phyloP scores from a whole-genome alignment of 164 flowering plant genomes.

The Euptelea pleiosperma region DNA sequence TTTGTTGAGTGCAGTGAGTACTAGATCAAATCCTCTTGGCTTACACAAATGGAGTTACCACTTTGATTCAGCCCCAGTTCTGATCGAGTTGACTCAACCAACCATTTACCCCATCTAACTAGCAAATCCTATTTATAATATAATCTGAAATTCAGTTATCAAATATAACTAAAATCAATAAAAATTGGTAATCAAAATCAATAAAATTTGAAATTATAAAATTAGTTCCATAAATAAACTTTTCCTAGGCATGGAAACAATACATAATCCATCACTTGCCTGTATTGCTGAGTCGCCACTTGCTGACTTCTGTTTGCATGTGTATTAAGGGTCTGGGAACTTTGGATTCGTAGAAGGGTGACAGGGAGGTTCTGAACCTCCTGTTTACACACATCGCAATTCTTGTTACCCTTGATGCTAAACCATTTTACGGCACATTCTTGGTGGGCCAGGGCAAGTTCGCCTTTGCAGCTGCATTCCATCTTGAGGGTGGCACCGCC shows the following conservation, averaged over 20 bases:
- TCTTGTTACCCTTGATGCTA: slow-evolving; percentile 87
- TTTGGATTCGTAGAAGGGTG: slow-evolving; percentile 72
- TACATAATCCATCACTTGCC: slow-evolving; percentile 37
- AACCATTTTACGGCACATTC: slow-evolving; percentile 97
- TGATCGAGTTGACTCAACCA: too few species aligned
- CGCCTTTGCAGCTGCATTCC: slow-evolving; percentile 98
- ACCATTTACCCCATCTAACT: too few species aligned
- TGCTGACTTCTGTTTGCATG: slow-evolving; percentile 28
- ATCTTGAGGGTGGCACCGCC: slow-evolving; percentile 91
- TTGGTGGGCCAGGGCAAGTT: slow-evolving; percentile 88
- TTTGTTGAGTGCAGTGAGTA: too few species aligned
- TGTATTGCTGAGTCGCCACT: slow-evolving; percentile 41
- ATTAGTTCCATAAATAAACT: not conserved
- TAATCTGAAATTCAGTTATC: too few species aligned
- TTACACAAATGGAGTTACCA: too few species aligned
- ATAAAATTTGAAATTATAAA: not conserved
- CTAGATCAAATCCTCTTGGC: too few species aligned
- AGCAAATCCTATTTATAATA: too few species aligned
- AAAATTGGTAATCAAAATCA: not conserved
- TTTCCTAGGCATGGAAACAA: not conserved
- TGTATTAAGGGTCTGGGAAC: slow-evolving; percentile 25
- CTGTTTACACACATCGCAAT: slow-evolving; percentile 85
- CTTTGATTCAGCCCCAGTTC: too few species aligned
- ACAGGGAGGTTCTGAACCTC: slow-evolving; percentile 87
- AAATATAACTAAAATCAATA: too few species aligned